Evolutionary conservation across 805 yeast species (phyloP).

Genomic region (Yamadazyma tumulicola): DNA sequence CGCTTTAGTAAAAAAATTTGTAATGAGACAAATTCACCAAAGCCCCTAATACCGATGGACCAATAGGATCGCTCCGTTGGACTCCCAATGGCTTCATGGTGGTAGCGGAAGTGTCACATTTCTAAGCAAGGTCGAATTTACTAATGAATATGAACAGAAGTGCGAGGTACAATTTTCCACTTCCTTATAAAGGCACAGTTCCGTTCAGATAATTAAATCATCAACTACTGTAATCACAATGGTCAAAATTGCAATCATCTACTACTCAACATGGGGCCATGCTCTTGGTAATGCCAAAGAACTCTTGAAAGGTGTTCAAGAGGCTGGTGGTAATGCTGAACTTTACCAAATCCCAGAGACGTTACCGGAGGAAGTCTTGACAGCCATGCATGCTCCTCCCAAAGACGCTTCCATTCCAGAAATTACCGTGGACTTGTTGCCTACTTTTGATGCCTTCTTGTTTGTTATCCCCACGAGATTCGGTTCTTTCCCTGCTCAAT

Average conservation of each 20-base stretch:
- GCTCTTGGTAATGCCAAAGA: slow-evolving; percentile 63
- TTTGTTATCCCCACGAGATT: slow-evolving; percentile 87
- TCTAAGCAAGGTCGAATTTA: no score
- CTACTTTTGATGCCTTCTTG: slow-evolving; percentile 71
- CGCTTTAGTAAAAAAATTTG: no score
- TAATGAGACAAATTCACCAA: no score
- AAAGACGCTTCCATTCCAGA: slow-evolving; percentile 46
- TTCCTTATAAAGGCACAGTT: no score
- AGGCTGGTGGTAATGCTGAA: slow-evolving; percentile 67
- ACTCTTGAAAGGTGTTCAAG: slow-evolving; percentile 62
- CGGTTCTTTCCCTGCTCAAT: slow-evolving; percentile 79
- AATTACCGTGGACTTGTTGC: slow-evolving; percentile 57
- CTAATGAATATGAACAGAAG: no score
- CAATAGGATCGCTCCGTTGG: no score
- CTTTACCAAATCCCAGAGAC: slow-evolving; percentile 78
- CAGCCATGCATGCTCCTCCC: slow-evolving; percentile 58
- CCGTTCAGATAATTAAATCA: no score
- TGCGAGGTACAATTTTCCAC: no score
- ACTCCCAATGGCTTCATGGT: no score
- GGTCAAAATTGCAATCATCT: slow-evolving; percentile 35
- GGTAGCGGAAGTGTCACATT: no score
- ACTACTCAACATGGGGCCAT: slow-evolving; percentile 80
- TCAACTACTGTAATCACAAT: no score
- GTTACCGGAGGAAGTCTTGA: slow-evolving; percentile 54
- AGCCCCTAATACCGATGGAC: no score